Evolutionary conservation across 257 asterid species (phyloP), one percentile per base, ranked within the genome.

Genomic region (Gentiana straminea): DNA sequence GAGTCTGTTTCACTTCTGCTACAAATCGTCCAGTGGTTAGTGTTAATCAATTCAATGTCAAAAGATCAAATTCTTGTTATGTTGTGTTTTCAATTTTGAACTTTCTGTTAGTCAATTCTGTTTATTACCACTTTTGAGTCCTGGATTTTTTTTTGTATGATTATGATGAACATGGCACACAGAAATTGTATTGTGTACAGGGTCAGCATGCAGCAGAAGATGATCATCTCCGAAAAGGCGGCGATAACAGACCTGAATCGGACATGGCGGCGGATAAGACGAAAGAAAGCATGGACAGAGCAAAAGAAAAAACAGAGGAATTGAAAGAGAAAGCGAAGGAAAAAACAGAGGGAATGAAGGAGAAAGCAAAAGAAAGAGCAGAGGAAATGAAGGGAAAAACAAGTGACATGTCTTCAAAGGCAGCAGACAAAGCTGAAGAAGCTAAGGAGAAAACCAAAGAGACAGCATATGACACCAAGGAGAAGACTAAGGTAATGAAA

Each of bases 1-100:
- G 85, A 45, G 86, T 88, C 43, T 75, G 69, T 75, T 86, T 89
- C 81, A 64, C 87, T 58, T 68, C 92, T 4, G 81, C 94, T 43
- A 44, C 83, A 48, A 69, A 67, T 46, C 41, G 47, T 44, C 54
- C 83, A 12, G 75, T 75, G 94, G 96, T 86, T 53, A 8, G 1
- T 1, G 8, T 0, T 7, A 39, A 0, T 37, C 48, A 2, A 1
- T 32, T 54, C 8, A 4, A 4, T 39, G 45, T 8, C 2, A 4
- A 4, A 39, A 4, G 45, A 4, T 39, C 2, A 1, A 4, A 8
- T 39, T 39, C 45, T 39, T 39, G 45, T 39, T 39, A 4, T 39
- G 7, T 5, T 39, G 5, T 8, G 1, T 39, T 39, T 39, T 39
- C 45, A 39, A 4, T 39, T 5, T 39, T 39, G 5, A 39, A 39